A percentile compares a stretch with the other conserved stretches of the same genome.
These are phyloP conservation scores for Acrocalymma vagum DNA, from an alignment of 2,329 filamentous ascomycete genomes.

Conservation along the genomic window DNA sequence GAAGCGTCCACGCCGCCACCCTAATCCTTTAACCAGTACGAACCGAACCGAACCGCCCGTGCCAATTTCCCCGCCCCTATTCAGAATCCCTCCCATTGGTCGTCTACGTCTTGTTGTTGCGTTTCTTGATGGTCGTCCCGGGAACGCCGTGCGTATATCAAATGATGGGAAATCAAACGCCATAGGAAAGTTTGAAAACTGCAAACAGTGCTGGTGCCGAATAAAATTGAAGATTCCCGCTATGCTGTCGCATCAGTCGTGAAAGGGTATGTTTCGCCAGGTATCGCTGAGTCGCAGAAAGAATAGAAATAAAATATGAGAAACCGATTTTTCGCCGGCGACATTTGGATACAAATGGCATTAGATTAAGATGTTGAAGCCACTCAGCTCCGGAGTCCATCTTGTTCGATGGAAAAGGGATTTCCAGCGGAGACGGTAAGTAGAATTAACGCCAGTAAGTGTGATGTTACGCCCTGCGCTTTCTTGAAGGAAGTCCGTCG, in stretches of 20 bases:
- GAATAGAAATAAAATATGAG: slow-evolving; percentile 27
- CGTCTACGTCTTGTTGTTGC: slow-evolving; percentile 36
- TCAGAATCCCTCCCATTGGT: slow-evolving; percentile 17
- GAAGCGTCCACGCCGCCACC: slow-evolving; percentile 30
- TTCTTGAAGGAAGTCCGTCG: no score
- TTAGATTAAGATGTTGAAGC: slow-evolving; percentile 31
- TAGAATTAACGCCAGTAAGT: no score
- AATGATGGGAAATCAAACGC: slow-evolving; percentile 24
- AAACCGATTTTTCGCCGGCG: no score
- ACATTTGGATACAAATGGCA: slow-evolving; percentile 25
- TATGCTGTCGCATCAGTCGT: slow-evolving; percentile 46
- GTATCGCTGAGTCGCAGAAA: slow-evolving; percentile 40
- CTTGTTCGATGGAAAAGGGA: no score
- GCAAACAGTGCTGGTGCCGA: slow-evolving; percentile 31
- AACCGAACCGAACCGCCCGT: not conserved
- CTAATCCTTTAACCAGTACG: slow-evolving; percentile 17
- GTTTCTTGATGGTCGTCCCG: slow-evolving; percentile 24
- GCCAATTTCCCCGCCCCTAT: slow-evolving; percentile 1
- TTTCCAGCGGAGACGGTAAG: no score
- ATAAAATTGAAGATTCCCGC: slow-evolving; percentile 29
- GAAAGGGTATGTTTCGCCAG: slow-evolving; percentile 47
- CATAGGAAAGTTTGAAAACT: slow-evolving; percentile 28
- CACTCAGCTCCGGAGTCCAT: no score
- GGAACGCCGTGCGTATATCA: slow-evolving; percentile 27
- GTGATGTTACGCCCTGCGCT: no score